phyloP scores from a whole-genome alignment of 306 rosid genomes.

The Dryas drummondii region DNA sequence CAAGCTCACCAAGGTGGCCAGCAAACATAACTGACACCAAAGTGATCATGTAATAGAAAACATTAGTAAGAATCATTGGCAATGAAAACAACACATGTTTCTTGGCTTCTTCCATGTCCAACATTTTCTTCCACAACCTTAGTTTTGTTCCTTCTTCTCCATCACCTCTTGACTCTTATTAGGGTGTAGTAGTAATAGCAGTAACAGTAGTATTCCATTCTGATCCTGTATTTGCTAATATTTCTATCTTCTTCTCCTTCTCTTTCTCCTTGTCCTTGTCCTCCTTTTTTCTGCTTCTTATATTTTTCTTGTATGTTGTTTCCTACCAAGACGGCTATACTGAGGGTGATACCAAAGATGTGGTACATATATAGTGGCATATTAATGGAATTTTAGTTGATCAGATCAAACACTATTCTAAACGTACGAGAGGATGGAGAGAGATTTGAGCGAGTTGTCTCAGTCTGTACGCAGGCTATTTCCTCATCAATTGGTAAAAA shows the following conservation, averaged over 20 bases:
- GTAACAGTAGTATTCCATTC: not conserved
- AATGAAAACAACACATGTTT: constrained; percentile 49
- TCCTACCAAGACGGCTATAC: too few species aligned
- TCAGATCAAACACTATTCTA: too few species aligned
- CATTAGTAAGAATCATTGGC: constrained; percentile 76
- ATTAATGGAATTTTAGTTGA: too few species aligned
- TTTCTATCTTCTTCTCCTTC: not conserved
- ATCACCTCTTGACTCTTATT: not conserved
- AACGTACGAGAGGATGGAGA: too few species aligned
- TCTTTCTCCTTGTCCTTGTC: not conserved
- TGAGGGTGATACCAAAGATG: too few species aligned
- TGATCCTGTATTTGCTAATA: not conserved
- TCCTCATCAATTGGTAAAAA: too few species aligned
- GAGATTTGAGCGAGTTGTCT: too few species aligned
- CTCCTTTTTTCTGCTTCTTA: too few species aligned
- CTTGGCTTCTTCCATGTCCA: constrained; percentile 65
- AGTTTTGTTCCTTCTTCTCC: constrained; percentile 12
- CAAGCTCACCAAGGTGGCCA: constrained; percentile 77
- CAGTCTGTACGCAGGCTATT: too few species aligned
- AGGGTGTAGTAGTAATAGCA: not conserved
- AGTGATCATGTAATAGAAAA: constrained; percentile 52
- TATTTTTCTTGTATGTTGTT: too few species aligned
- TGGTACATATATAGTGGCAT: too few species aligned
- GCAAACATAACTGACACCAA: constrained; percentile 82
- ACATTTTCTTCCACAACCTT: constrained; percentile 50